Conservation (phyloP, 139 green algal genomes). For the Tetratostichococcus sp. region DNA sequence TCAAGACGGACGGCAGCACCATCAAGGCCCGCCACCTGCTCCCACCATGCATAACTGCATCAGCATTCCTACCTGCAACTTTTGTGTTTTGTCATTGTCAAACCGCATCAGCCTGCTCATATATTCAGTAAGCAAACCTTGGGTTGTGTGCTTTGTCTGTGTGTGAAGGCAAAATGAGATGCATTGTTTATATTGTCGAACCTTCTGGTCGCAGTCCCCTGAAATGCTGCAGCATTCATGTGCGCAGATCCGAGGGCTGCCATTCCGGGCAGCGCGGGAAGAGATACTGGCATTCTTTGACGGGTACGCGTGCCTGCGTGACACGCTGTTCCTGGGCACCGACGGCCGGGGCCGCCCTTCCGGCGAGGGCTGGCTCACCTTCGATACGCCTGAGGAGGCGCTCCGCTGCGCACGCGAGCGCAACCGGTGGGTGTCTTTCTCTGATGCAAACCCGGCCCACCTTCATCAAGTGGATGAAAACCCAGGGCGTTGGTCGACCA, state of each 20-base stretch:
- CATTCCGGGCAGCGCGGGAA: slow-evolving; percentile 39
- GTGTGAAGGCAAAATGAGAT: neutral
- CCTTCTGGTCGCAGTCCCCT: neutral
- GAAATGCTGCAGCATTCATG: neutral
- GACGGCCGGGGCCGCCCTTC: slow-evolving; percentile 47
- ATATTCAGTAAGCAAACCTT: too few species aligned
- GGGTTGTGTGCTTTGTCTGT: too few species aligned
- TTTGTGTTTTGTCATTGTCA: too few species aligned
- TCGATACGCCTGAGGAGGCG: slow-evolving; percentile 38
- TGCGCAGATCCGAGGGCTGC: slow-evolving; percentile 50
- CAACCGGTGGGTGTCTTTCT: slow-evolving; percentile 29
- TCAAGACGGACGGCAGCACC: neutral
- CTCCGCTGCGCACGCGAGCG: slow-evolving; percentile 44
- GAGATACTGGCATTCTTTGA: slow-evolving; percentile 58
- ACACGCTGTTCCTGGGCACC: slow-evolving; percentile 55
- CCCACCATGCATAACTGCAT: too few species aligned
- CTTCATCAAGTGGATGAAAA: too few species aligned
- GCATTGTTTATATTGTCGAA: too few species aligned
- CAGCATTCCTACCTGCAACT: too few species aligned
- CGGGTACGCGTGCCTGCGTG: slow-evolving; percentile 45
- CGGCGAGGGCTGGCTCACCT: slow-evolving; percentile 60
- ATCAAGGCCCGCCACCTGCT: neutral
- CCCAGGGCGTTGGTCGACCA: too few species aligned
- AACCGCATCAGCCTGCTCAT: too few species aligned
- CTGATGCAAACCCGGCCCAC: too few species aligned